Base-by-base conservation (phyloP, 768 basidiomycete species). In the Hericium rajendrae region DNA sequence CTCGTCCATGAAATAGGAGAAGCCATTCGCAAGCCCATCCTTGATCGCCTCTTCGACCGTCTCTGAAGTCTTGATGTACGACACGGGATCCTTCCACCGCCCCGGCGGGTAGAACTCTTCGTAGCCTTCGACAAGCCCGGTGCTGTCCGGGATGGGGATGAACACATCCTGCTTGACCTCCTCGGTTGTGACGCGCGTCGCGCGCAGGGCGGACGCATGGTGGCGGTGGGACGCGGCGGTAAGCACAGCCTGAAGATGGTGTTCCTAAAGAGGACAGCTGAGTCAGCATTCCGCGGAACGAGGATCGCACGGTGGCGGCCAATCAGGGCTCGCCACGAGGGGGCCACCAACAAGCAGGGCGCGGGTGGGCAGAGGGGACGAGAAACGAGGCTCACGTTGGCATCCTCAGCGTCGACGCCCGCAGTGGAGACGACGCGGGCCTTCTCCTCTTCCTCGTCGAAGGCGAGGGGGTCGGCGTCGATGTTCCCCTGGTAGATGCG, bases 1-100 rank as follows among this genome's bases (percentile, higher is more conserved):
- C 70, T 98, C 97, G 65, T 99, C 95, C 88, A 97, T 90, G 62
- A 83, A 90, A 67, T 98, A 97, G 2, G 85, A 84, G 71, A 88
- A 88, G 0, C 88, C 87, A 63, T 87, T 83, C 37, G 81, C 73
- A 57, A 93, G 79, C 11, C 81, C 82, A 61, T 73, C 77, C 4
- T 70, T 69, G 62, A 77, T 74, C 9, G 81, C 75, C 62, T 94
- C 92, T 64, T 98, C 97, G 62, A 88, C 83, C 3, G 88, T 91
- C 64, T 88, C 83, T 8, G 92, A 94, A 38, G 85, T 88, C 57
- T 84, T 83, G 56, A 95, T 76, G 68, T 88, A 93, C 0, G 85
- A 79, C 18, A 76, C 69, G 1, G 94, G 86, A 63, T 97, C 91
- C 60, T 76, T 79, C 87, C 89, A 97, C 54, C 74, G 74, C 28